Base-by-base conservation (phyloP, 140 eudicot species). In the Erigeron philadelphicus region DNA sequence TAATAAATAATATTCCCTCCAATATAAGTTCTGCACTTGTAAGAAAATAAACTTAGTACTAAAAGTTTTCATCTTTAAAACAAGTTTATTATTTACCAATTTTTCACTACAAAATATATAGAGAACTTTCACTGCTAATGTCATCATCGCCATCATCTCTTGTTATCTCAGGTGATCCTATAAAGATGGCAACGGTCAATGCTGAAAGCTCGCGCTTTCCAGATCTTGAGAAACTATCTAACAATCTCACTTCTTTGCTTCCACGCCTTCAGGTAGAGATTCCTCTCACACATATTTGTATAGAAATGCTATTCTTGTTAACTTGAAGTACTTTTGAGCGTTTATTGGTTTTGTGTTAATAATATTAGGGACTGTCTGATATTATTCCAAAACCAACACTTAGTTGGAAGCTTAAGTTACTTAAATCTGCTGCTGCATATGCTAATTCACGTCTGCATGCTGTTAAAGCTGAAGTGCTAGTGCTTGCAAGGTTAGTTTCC, bases 391-490 rank as follows among this genome's bases (percentile, higher is more conserved):
- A 83, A 83, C 80, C 78, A 10, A 80, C 95, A 72, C 90, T 89
- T 76, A 75, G 86, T 68, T 94, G 99, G 97, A 94, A 89, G 84
- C 52, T 94, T 71, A 87, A 94, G 87, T 79, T 83, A 77, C 95
- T 94, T 52, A 94, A 79, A 71, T 74, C 90, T 46, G 95, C 87
- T 62, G 85, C 99, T 74, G 86, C 94, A 60, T 94, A 94, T 70
- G 67, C 97, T 35, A 94, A 90, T 85, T 87, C 99, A 11, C 94
- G 97, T 53, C 97, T 94, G 70, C 95, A 87, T 81, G 93, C 97
- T 10, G 84, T 94, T 70, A 94, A 71, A 78, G 97, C 99, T 78
- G 97, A 94, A 94, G 97, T 93, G 71, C 84, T 93, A 70, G 71
- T 93, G 16, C 87, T 89, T 80, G 94, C 94, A 68, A 89, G 98